Evolutionary conservation across 2,329 filamentous ascomycete species (phyloP).

Genomic region (Pyricularia grisea): DNA sequence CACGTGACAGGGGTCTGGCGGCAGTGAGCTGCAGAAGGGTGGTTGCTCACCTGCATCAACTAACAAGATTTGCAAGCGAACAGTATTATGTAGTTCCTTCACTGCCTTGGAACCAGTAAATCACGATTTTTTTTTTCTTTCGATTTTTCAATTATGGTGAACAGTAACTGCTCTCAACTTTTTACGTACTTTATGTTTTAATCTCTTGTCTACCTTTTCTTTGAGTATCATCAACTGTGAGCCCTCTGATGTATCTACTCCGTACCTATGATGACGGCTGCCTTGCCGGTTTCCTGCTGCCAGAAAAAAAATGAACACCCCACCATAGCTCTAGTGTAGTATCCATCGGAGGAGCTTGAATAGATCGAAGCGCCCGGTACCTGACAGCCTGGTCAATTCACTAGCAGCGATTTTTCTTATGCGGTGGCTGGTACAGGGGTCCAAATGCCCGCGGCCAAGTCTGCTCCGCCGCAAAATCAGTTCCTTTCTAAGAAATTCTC

Average conservation of each 20-base stretch:
- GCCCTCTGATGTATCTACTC: not conserved
- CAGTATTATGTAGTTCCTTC: not conserved
- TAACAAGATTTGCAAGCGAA: not conserved
- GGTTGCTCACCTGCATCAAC: not conserved
- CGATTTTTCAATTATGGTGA: not conserved
- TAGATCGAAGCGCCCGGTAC: not conserved
- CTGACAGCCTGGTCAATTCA: not conserved
- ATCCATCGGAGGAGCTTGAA: not conserved
- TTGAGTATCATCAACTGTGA: not conserved
- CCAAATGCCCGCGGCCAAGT: not conserved
- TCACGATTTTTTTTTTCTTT: too few relatives aligned
- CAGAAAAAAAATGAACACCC: not conserved
- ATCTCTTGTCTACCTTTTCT: not conserved
- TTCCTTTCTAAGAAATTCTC: too few relatives aligned
- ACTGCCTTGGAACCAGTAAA: not conserved
- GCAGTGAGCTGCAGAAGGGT: not conserved
- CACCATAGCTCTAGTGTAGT: not conserved
- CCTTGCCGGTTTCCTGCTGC: not conserved
- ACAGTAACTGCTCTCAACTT: not conserved
- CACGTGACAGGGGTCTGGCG: conserved; percentile 22
- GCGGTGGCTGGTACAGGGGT: not conserved
- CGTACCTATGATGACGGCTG: not conserved
- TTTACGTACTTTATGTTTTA: not conserved
- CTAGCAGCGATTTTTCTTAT: not conserved
- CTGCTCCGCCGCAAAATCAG: not conserved